These are phyloP conservation scores for Plantago elongata DNA, from an alignment of 257 asterid species.

Conservation along the genomic window DNA sequence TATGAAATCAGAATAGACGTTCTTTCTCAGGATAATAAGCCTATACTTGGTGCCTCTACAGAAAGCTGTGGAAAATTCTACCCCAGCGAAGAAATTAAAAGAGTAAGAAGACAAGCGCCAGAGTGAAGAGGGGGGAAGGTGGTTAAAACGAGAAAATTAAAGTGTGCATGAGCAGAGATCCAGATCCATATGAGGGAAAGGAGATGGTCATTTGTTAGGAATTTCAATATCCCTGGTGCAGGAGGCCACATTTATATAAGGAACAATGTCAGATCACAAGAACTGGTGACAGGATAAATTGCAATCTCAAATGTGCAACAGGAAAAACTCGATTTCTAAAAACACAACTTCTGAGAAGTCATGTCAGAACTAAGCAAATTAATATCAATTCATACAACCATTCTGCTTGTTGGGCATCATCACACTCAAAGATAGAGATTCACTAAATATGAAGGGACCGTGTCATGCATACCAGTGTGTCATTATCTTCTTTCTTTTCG, in stretches of 20 bases:
- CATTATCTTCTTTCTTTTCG: slow-evolving; percentile 47
- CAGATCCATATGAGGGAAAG: no score
- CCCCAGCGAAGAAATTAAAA: no score
- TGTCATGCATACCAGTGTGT: slow-evolving; percentile 44
- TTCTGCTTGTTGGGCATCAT: slow-evolving; percentile 11
- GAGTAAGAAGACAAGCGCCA: no score
- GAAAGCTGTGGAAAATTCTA: neutral
- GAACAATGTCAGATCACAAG: neutral
- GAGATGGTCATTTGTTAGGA: no score
- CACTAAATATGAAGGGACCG: slow-evolving; percentile 14
- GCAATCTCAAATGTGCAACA: neutral
- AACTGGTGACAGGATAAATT: neutral
- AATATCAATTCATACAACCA: neutral
- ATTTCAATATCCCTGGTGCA: no score
- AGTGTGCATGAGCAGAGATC: no score
- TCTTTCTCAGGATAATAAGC: slow-evolving; percentile 12
- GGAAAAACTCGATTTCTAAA: slow-evolving; percentile 5
- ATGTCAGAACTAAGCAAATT: slow-evolving; percentile 13
- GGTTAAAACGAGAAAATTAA: no score
- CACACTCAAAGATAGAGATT: slow-evolving; percentile 15
- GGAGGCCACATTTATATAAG: no score
- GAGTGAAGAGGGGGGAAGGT: no score
- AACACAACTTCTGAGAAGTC: slow-evolving; percentile 15
- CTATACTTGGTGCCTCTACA: neutral
- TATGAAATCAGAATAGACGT: slow-evolving; percentile 18